Evolutionary conservation across 129 eudicot species (phyloP).

Genomic region (Lonicera japonica): DNA sequence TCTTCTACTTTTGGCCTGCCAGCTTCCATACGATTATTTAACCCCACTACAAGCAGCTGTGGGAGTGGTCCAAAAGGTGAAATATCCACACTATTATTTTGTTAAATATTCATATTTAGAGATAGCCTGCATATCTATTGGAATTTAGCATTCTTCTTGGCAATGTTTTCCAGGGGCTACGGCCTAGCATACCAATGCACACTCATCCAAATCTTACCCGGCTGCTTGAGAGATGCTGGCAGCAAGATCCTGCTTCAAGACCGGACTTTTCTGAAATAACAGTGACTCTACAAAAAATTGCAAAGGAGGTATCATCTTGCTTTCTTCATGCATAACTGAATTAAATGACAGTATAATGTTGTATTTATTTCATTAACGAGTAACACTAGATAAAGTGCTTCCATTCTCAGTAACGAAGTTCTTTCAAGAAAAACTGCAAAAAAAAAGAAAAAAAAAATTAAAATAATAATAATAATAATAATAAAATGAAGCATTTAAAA

Average conservation of each 20-base stretch:
- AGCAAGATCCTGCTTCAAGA: conserved; percentile 73
- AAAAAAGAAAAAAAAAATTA: too few species aligned
- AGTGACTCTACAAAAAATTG: conserved; percentile 45
- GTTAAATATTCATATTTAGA: not conserved
- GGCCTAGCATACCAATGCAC: conserved; percentile 81
- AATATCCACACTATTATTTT: not conserved
- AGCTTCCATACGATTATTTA: conserved; percentile 90
- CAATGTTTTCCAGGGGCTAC: conserved; percentile 52
- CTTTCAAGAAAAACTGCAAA: too few species aligned
- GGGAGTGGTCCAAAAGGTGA: conserved; percentile 97
- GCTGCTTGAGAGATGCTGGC: conserved; percentile 96
- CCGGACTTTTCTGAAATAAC: conserved; percentile 80
- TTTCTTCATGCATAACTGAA: not conserved
- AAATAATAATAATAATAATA: too few species aligned
- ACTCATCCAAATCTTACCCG: conserved; percentile 68
- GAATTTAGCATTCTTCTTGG: not conserved
- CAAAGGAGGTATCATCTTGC: conserved; percentile 51
- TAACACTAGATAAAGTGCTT: too few species aligned
- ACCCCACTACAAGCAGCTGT: conserved; percentile 97
- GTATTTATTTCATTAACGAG: not conserved
- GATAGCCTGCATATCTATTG: conserved; percentile 2
- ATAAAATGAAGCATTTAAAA: too few species aligned
- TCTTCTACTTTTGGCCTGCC: conserved; percentile 11
- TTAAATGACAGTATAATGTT: not conserved
- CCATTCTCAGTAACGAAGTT: too few species aligned